phyloP scores from a whole-genome alignment of 2,329 filamentous ascomycete genomes.

The Aspergillus melleus region DNA sequence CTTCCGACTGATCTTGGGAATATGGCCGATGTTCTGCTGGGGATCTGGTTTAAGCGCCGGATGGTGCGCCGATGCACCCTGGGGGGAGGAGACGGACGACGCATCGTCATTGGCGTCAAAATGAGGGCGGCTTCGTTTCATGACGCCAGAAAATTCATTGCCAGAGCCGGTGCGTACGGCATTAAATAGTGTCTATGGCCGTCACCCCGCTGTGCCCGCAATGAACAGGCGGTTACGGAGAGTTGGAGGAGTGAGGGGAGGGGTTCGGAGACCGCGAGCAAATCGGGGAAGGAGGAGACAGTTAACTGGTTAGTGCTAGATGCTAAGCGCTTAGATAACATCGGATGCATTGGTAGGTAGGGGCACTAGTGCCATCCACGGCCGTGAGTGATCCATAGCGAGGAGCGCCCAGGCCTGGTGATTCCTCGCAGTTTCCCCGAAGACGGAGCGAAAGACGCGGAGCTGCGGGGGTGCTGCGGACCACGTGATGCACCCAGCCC shows the following conservation, averaged over 20 bases:
- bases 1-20: constrained; percentile 46
- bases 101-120: constrained; percentile 39
- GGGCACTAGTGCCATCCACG: neutral
- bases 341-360: neutral
- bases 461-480: neutral
- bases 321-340: neutral
- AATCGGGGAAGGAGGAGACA: neutral
- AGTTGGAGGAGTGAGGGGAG: neutral
- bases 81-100: constrained; percentile 35
- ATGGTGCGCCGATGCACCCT: constrained; percentile 19
- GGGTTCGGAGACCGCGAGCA: neutral
- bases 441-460: no score
- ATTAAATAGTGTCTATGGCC: neutral
- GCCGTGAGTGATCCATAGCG: neutral
- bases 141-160: constrained; percentile 25
- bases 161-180: constrained; percentile 19
- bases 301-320: no score
- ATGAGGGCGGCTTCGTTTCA: constrained; percentile 42
- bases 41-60: constrained; percentile 30
- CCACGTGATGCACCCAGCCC: constrained; percentile 19
- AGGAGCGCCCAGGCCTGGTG: neutral
- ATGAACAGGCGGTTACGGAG: neutral
- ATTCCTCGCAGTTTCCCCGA: neutral
- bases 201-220: neutral
- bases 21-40: constrained; percentile 27